Evolutionary conservation across 116 monocot genomes (phyloP).

Genomic region (Iris pallida): DNA sequence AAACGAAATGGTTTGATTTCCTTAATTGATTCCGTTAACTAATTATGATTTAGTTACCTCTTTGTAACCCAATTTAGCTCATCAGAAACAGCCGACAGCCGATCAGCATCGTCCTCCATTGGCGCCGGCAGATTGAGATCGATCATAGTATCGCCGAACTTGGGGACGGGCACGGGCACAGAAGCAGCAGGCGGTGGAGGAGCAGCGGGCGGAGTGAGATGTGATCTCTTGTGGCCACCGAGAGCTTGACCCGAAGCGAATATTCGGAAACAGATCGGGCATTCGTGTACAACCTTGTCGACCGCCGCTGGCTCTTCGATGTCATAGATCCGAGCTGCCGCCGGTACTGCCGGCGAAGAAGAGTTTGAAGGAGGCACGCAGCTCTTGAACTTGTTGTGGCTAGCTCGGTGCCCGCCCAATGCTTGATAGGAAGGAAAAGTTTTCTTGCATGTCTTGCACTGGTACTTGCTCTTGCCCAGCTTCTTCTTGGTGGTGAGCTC

Average conservation of each 20-base stretch:
- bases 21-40: too few species aligned
- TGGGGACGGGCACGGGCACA: neutral
- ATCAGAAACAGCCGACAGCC: conserved; percentile 8
- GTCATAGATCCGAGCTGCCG: conserved; percentile 4
- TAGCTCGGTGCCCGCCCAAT: conserved; percentile 42
- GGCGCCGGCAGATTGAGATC: conserved; percentile 15
- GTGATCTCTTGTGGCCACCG: conserved; percentile 82
- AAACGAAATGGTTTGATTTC: too few species aligned
- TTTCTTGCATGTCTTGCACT: conserved; percentile 37
- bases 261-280: conserved; percentile 59
- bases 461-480: conserved; percentile 15
- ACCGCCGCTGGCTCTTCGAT: conserved; percentile 6
- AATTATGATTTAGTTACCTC: too few species aligned
- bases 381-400: conserved; percentile 29
- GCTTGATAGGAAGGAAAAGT: conserved; percentile 47
- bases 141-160: neutral
- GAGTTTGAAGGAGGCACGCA: conserved; percentile 13
- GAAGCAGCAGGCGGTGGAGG: neutral
- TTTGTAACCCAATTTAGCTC: neutral
- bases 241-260: conserved; percentile 81
- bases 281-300: conserved; percentile 30
- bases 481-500: neutral
- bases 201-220: conserved; percentile 16
- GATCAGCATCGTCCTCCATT: conserved; percentile 8
- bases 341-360: neutral